Evolutionary conservation across 495 filamentous ascomycete genomes (phyloP), one percentile per base, ranked within the genome.

Genomic region (Penicillium simplicissimum): DNA sequence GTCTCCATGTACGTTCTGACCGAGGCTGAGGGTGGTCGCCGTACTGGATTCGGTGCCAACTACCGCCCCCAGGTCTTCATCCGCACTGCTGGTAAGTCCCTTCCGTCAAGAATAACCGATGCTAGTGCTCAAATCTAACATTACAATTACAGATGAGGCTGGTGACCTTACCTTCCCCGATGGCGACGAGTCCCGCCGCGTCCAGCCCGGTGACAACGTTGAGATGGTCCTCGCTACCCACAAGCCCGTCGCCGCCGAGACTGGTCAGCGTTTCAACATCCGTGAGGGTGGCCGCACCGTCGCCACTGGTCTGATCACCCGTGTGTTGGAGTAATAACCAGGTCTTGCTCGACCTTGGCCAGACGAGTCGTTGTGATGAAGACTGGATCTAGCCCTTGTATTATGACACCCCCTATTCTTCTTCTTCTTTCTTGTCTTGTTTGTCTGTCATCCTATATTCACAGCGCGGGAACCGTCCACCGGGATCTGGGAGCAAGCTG

Each of bases 181-280:
- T 59, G 92, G 88, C 56, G 85, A 91, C 68, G 76, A 83, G 58
- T 78, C 76, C 70, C 90, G 87, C 78, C 87, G 93, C 80, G 88
- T 96, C 73, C 93, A 95, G 91, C 95, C 95, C 56, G 95, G 95
- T 72, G 95, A 98, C 85, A 98, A 98, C 81, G 88, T 95, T 65
- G 96, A 98, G 86, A 95, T 98, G 91, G 76, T 90, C 61, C 89
- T 90, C 78, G 81, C 85, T 62, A 87, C 96, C 63, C 81, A 89
- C 79, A 78, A 87, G 69, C 92, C 96, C 51, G 78, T 96, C 65
- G 95, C 93, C 57, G 71, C 96, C 55, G 96, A 98, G 79, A 76
- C 83, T 54, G 93, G 94, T 64, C 90, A 95, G 83, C 88, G 95
- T 56, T 92, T 98, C 82, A 98, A 96, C 83, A 85, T 98, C 72